Conservation (phyloP, 2,329 filamentous ascomycete genomes). For the Colletotrichum lentis region DNA sequence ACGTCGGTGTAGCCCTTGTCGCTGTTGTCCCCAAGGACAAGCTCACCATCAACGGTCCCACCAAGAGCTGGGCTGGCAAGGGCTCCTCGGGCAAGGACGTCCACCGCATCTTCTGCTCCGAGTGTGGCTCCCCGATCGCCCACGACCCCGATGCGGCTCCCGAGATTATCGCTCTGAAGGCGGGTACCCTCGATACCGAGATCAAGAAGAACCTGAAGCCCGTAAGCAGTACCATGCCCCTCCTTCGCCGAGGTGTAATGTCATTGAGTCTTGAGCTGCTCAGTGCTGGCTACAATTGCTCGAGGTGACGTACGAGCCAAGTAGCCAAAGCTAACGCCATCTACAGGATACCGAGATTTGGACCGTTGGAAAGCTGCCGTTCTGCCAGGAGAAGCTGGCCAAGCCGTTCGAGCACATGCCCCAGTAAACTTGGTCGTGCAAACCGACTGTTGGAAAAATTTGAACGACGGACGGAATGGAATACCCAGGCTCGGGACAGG, state of each 20-base stretch:
- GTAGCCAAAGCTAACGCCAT: neutral
- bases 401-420: constrained; percentile 73
- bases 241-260: neutral
- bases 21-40: constrained; percentile 72
- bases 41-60: constrained; percentile 68
- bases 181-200: constrained; percentile 68
- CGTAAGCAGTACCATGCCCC: constrained; percentile 49
- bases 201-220: constrained; percentile 75
- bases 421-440: constrained; percentile 49
- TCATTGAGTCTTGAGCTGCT: neutral
- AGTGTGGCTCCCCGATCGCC: constrained; percentile 74
- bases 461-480: neutral
- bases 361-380: constrained; percentile 73
- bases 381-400: constrained; percentile 71
- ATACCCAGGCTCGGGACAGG: neutral
- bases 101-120: constrained; percentile 74
- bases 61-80: constrained; percentile 69
- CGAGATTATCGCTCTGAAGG: constrained; percentile 74
- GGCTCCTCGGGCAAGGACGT: constrained; percentile 69
- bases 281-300: neutral
- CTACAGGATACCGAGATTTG: constrained; percentile 72
- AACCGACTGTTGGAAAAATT: neutral
- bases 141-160: constrained; percentile 76
- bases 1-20: constrained; percentile 63
- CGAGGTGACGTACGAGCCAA: neutral